Evolutionary conservation across 139 green algal species (phyloP).

Genomic region (Tetratostichococcus sp.): DNA sequence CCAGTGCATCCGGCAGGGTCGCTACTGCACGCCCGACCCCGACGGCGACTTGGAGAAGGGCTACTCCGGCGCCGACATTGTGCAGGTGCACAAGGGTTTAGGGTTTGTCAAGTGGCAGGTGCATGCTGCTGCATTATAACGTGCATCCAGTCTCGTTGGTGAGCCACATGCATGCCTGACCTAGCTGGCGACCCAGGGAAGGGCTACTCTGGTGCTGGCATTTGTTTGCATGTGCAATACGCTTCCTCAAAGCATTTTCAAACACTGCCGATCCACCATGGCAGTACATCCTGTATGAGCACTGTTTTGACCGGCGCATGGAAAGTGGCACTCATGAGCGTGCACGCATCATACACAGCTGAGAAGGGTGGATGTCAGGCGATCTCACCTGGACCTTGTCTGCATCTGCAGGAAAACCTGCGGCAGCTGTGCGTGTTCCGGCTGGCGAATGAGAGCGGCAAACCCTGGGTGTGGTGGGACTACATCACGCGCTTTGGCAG

Average conservation of each 20-base stretch:
- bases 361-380: too few relatives aligned
- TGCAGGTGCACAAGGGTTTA: conserved; percentile 37
- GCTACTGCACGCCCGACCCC: conserved; percentile 85
- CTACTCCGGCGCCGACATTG: conserved; percentile 63
- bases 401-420: conserved; percentile 78
- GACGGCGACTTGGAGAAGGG: conserved; percentile 54
- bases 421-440: conserved; percentile 82
- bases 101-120: too few relatives aligned
- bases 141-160: too few relatives aligned
- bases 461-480: conserved; percentile 80
- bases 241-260: too few relatives aligned
- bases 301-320: too few relatives aligned
- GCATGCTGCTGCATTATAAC: too few relatives aligned
- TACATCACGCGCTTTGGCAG: conserved; percentile 70
- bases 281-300: too few relatives aligned
- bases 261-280: too few relatives aligned
- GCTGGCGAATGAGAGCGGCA: conserved; percentile 44
- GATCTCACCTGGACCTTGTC: too few relatives aligned
- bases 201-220: conserved; percentile 61
- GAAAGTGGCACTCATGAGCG: neutral
- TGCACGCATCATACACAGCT: too few relatives aligned
- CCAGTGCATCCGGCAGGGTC: conserved; percentile 78
- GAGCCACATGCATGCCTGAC: too few relatives aligned
- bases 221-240: conserved; percentile 64
- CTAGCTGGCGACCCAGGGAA: conserved; percentile 2